Evolutionary conservation across 345 rosid genomes (phyloP), one percentile per base, ranked within the genome.

Genomic region (Trapa bicornis): DNA sequence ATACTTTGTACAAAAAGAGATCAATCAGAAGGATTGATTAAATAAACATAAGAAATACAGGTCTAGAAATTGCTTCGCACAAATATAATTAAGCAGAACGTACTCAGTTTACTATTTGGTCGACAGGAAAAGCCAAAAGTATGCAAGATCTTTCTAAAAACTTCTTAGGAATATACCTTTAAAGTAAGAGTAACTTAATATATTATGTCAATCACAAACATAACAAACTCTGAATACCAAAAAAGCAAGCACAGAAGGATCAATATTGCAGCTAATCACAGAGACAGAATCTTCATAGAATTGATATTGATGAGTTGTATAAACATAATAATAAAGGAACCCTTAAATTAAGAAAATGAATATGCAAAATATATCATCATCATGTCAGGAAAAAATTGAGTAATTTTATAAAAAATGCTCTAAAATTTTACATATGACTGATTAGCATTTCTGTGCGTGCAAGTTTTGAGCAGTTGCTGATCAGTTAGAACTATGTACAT

Each of bases 151-250:
- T 22, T 53, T 53, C 9, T n/a, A 22, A 33, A 7, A 53, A 53
- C 22, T 53, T 53, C 33, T 17, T 5, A 6, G 22, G 56, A 22
- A 6, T 22, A 22, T 15, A 53, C 16, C 16, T 54, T 54, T 54
- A 54, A 17, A 54, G 11, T 22, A n/a, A 22, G 8, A 54, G 7
- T 4, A 54, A n/a, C 10, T 54, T 22, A n/a, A 54, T n/a, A 13
- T 13, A 50, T n/a, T 53, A 53, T 41, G 43, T 41, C n/a, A 33
- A 22, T 7, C 11, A 54, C 60, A 54, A 54, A 54, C 60, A 54
- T 54, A 54, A 4, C 60, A 54, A 54, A 54, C 60, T 22, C 60
- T 54, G 60, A n/a, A 54, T n/a, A n/a, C 15, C 56, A n/a, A 54
- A 54, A 54, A 54, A 16, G 33, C 33, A 33, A 54, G 33, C 9